phyloP scores from a whole-genome alignment of 1,139 yeast genomes.

The Entelexis paramagnoliae region DNA sequence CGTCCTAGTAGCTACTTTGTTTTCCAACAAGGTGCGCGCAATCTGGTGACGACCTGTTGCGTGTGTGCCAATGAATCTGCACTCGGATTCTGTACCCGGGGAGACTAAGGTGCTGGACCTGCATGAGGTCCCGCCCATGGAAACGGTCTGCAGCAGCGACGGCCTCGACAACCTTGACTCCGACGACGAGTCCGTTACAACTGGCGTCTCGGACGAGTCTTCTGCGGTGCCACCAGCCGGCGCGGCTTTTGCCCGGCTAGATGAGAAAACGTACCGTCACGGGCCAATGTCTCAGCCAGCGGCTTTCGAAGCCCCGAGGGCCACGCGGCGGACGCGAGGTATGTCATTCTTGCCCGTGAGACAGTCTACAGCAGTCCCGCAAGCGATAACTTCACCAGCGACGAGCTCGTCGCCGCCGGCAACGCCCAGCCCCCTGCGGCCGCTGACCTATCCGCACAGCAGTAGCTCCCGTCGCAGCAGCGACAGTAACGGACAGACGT shows the following conservation, averaged over 20 bases:
- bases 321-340: slow-evolving; percentile 8
- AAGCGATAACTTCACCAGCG: background rate
- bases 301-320: background rate
- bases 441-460: background rate
- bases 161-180: slow-evolving; percentile 1
- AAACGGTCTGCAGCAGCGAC: background rate
- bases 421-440: slow-evolving; percentile 11
- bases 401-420: slow-evolving; percentile 7
- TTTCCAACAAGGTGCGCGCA: too few relatives aligned
- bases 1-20: too few relatives aligned
- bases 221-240: background rate
- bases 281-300: background rate
- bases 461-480: background rate
- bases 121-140: slow-evolving; percentile 2
- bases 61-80: background rate
- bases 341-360: slow-evolving; percentile 14
- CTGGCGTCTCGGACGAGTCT: background rate
- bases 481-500: background rate
- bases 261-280: background rate
- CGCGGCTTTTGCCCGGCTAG: background rate
- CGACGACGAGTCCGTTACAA: background rate
- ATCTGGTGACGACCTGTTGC: background rate
- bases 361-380: background rate
- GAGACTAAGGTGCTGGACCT: background rate
- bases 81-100: background rate